Evolutionary conservation across 2,329 filamentous ascomycete genomes (phyloP).

Genomic region (Exophiala mesophila): DNA sequence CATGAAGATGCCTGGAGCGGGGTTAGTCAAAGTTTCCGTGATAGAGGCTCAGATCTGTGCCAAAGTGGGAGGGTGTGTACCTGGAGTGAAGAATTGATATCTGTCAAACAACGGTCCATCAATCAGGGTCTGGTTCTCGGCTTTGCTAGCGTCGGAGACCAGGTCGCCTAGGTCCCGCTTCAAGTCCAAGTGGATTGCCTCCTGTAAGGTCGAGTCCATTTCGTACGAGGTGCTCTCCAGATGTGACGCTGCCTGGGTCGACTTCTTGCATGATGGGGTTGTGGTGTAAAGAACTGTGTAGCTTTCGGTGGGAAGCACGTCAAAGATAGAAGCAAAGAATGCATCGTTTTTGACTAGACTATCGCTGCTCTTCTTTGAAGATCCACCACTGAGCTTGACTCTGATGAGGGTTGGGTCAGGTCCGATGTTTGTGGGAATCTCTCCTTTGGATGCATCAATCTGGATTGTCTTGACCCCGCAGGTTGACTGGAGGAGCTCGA

Average conservation of each 20-base stretch:
- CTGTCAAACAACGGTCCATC: constrained; percentile 66
- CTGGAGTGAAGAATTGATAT: constrained; percentile 90
- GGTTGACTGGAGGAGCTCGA: constrained; percentile 39
- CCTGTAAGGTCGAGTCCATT: constrained; percentile 57
- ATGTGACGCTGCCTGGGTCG: constrained; percentile 25
- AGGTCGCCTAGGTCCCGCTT: constrained; percentile 57
- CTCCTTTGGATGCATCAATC: constrained; percentile 38
- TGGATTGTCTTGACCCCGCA: constrained; percentile 44
- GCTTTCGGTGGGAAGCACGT: constrained; percentile 44
- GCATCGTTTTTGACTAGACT: constrained; percentile 32
- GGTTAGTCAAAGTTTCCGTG: background rate
- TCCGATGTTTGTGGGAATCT: constrained; percentile 22
- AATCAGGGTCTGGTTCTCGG: constrained; percentile 34
- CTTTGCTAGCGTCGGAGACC: constrained; percentile 18
- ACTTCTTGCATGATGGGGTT: constrained; percentile 45
- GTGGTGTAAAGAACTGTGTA: constrained; percentile 77
- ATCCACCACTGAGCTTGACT: constrained; percentile 41
- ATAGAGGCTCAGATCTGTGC: too few relatives aligned
- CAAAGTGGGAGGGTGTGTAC: constrained; percentile 45
- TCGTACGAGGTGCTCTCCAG: constrained; percentile 52
- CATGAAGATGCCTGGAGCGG: constrained; percentile 74
- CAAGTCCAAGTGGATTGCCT: constrained; percentile 64
- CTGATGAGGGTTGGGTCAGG: constrained; percentile 35
- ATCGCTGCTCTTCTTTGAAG: constrained; percentile 10
- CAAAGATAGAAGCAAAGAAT: constrained; percentile 44